phyloP scores from a whole-genome alignment of 2,329 filamentous ascomycete species.

The Monascus ruber region DNA sequence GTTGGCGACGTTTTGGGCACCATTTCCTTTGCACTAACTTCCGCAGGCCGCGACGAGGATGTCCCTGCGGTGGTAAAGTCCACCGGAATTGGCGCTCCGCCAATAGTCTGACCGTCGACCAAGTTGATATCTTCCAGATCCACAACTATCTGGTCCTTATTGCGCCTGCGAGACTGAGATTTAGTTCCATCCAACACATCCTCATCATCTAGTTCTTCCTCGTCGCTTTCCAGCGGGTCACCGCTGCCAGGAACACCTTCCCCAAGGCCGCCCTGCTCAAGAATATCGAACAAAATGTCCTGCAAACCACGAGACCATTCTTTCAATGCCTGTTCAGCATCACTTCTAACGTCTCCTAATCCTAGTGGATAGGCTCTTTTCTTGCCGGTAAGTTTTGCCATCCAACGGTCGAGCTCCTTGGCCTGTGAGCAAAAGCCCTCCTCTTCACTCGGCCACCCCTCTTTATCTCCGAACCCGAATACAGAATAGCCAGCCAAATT shows the following conservation, averaged over 20 bases:
- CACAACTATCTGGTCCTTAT: conserved; percentile 42
- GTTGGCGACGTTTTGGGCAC: conserved; percentile 85
- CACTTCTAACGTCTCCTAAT: conserved; percentile 72
- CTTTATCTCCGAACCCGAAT: conserved; percentile 83
- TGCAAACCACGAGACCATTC: conserved; percentile 71
- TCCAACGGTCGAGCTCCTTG: conserved; percentile 83
- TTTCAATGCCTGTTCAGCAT: conserved; percentile 52
- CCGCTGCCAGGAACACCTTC: conserved; percentile 68
- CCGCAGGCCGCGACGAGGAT: conserved; percentile 22
- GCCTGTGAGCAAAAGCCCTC: conserved; percentile 92
- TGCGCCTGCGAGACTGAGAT: conserved; percentile 36
- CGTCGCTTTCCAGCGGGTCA: conserved; percentile 72
- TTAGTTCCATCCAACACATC: conserved; percentile 46
- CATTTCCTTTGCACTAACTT: conserved; percentile 65
- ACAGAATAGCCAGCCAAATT: conserved; percentile 75
- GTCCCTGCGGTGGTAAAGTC: conserved; percentile 61
- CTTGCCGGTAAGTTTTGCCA: conserved; percentile 82
- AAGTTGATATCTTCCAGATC: conserved; percentile 74
- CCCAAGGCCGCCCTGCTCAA: conserved; percentile 42
- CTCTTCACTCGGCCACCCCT: conserved; percentile 83
- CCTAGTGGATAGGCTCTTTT: conserved; percentile 84
- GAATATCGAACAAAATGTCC: conserved; percentile 55
- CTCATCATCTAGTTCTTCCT: conserved; percentile 55
- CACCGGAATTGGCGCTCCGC: conserved; percentile 51
- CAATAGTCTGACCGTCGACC: conserved; percentile 15